These are phyloP conservation scores for Trichothecium sympodiale DNA, from an alignment of 2,329 filamentous ascomycete species.

Conservation along the genomic window DNA sequence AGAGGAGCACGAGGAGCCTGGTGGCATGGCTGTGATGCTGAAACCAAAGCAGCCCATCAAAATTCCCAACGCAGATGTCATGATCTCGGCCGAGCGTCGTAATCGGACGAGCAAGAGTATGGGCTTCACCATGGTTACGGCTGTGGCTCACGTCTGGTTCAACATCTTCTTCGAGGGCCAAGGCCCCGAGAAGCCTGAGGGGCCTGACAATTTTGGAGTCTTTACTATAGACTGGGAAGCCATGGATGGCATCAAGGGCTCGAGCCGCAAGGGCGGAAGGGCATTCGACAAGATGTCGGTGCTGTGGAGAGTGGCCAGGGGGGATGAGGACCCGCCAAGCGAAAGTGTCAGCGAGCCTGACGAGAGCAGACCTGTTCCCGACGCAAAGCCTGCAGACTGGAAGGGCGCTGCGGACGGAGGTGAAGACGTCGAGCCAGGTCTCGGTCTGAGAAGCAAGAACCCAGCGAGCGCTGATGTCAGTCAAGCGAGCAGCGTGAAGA, in stretches of 20 bases:
- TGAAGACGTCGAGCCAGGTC: constrained; percentile 44
- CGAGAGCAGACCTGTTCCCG: constrained; percentile 55
- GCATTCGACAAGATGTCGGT: constrained; percentile 76
- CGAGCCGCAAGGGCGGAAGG: constrained; percentile 66
- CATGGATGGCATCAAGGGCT: constrained; percentile 94
- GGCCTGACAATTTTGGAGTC: constrained; percentile 54
- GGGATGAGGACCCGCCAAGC: constrained; percentile 10
- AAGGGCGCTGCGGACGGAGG: constrained; percentile 41
- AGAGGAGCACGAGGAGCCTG: constrained; percentile 34
- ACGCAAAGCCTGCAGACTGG: constrained; percentile 66
- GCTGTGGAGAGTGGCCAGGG: constrained; percentile 55
- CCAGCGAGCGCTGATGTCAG: constrained; percentile 58
- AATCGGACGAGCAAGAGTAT: constrained; percentile 68
- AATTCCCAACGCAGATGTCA: constrained; percentile 74
- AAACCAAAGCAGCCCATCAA: constrained; percentile 57
- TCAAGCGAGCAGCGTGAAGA: constrained; percentile 58
- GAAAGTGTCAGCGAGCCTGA: constrained; percentile 47
- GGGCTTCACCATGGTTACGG: constrained; percentile 81
- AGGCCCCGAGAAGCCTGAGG: constrained; percentile 56
- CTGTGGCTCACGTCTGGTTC: constrained; percentile 94
- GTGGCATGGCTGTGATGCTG: constrained; percentile 68
- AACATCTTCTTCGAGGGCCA: constrained; percentile 86
- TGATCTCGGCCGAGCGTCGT: constrained; percentile 78
- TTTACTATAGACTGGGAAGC: constrained; percentile 49
- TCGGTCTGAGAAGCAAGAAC: constrained; percentile 57